phyloP scores from a whole-genome alignment of 352 stramenopile genomes.

The Sclerospora graminicola region DNA sequence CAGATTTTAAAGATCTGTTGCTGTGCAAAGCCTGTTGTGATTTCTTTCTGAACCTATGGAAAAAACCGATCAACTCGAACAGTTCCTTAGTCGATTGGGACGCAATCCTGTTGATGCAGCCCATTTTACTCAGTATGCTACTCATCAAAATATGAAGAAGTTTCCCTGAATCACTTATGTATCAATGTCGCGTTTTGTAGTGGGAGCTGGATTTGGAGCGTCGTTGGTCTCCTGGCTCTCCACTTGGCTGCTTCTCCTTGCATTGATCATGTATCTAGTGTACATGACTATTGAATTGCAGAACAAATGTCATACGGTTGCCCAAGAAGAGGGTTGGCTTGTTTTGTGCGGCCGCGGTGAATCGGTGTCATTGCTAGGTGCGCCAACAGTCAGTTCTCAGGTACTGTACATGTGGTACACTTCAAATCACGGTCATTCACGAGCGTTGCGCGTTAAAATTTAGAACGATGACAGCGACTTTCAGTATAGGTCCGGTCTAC shows the following conservation, averaged over 20 bases:
- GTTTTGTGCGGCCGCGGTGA: constrained; percentile 21
- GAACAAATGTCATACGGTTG: constrained; percentile 67
- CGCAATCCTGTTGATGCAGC: constrained; percentile 91
- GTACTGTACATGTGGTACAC: constrained; percentile 1
- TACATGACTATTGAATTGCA: constrained; percentile 70
- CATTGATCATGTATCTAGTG: constrained; percentile 75
- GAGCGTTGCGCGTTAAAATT: not conserved
- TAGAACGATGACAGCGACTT: constrained; percentile 21
- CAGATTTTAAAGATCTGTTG: not conserved
- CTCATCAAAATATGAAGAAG: not conserved
- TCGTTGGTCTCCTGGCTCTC: constrained; percentile 85
- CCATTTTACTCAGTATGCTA: constrained; percentile 40
- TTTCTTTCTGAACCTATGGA: constrained; percentile 25
- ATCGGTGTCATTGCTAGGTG: constrained; percentile 21
- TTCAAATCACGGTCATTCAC: not conserved
- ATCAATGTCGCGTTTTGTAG: constrained; percentile 7
- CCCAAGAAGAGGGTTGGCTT: constrained; percentile 65
- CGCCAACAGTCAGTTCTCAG: constrained; percentile 19
- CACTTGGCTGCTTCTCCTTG: constrained; percentile 61
- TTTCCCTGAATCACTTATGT: not conserved
- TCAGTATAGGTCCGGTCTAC: constrained; percentile 24
- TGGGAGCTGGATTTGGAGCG: constrained; percentile 42
- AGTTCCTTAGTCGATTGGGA: constrained; percentile 90
- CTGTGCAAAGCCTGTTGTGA: constrained; percentile 18
- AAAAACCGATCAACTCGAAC: constrained; percentile 21